phyloP scores from a whole-genome alignment of 495 filamentous ascomycete genomes.

The Glonium stellatum region DNA sequence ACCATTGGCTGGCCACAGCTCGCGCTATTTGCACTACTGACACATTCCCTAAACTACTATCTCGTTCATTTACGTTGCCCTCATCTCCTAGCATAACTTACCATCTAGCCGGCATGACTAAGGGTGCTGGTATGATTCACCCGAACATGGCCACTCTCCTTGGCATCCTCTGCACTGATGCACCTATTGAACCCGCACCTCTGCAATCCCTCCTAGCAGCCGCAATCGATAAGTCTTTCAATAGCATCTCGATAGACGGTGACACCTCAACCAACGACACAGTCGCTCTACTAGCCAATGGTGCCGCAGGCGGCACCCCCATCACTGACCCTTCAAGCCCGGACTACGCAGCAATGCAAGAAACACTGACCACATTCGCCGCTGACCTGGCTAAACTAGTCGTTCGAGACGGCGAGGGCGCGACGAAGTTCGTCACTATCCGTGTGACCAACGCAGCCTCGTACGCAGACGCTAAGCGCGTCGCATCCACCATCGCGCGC shows the following conservation, averaged over 20 bases:
- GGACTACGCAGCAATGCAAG: slow-evolving; percentile 59
- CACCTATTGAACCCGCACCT: slow-evolving; percentile 61
- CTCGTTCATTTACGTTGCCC: slow-evolving; percentile 74
- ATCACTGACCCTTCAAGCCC: slow-evolving; percentile 44
- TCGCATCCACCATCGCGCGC: slow-evolving; percentile 85
- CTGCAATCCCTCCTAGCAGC: slow-evolving; percentile 64
- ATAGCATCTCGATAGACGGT: slow-evolving; percentile 93
- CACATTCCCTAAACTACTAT: slow-evolving; percentile 95
- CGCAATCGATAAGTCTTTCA: slow-evolving; percentile 82
- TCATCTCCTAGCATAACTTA: slow-evolving; percentile 71
- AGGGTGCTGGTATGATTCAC: slow-evolving; percentile 99
- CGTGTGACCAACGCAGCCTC: slow-evolving; percentile 67
- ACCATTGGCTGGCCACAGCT: slow-evolving; percentile 79
- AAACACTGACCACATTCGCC: slow-evolving; percentile 67
- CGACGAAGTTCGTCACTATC: slow-evolving; percentile 96
- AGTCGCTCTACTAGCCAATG: slow-evolving; percentile 87
- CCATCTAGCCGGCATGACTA: slow-evolving; percentile 88
- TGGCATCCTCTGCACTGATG: slow-evolving; percentile 90
- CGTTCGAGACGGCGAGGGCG: slow-evolving; percentile 93
- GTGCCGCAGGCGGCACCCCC: slow-evolving; percentile 66
- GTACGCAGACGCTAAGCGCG: slow-evolving; percentile 44
- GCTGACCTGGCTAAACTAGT: slow-evolving; percentile 83
- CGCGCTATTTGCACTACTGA: slow-evolving; percentile 97
- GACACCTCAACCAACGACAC: slow-evolving; percentile 98
- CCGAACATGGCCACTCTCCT: slow-evolving; percentile 98